These are phyloP conservation scores for Hygrocybe punicea DNA, from an alignment of 768 basidiomycete genomes.

Conservation along the genomic window DNA sequence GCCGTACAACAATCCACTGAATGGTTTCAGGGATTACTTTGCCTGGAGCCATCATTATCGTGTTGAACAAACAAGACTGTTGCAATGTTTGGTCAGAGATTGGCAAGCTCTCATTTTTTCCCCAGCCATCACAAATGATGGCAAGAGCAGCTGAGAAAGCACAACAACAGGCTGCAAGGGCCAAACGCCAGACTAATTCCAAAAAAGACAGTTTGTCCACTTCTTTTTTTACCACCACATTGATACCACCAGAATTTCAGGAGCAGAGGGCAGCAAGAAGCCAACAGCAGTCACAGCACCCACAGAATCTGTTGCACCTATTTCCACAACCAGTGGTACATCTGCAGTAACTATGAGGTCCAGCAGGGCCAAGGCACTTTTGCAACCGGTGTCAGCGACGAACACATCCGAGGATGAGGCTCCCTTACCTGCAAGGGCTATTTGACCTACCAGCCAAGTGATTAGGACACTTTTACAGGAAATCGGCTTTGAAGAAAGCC, in stretches of 20 bases:
- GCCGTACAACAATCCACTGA: too few species aligned
- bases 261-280: not conserved
- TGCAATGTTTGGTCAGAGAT: too few species aligned
- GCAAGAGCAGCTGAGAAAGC: too few species aligned
- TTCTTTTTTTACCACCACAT: not conserved
- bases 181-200: not conserved
- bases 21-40: too few species aligned
- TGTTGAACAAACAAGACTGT: too few species aligned
- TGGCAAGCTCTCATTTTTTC: too few species aligned
- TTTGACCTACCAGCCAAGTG: not conserved
- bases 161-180: not conserved
- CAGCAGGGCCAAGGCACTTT: not conserved
- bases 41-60: too few species aligned
- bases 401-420: not conserved
- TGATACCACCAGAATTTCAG: not conserved
- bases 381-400: not conserved
- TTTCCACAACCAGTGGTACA: not conserved
- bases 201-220: not conserved
- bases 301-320: not conserved
- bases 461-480: not conserved
- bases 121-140: too few species aligned
- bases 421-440: not conserved
- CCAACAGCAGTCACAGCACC: not conserved
- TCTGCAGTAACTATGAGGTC: not conserved
- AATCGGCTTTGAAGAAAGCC: not conserved